Evolutionary conservation across 1,284 basidiomycete genomes (phyloP), one percentile per base, ranked within the genome.

Genomic region (Cutaneotrichosporon mucoides): DNA sequence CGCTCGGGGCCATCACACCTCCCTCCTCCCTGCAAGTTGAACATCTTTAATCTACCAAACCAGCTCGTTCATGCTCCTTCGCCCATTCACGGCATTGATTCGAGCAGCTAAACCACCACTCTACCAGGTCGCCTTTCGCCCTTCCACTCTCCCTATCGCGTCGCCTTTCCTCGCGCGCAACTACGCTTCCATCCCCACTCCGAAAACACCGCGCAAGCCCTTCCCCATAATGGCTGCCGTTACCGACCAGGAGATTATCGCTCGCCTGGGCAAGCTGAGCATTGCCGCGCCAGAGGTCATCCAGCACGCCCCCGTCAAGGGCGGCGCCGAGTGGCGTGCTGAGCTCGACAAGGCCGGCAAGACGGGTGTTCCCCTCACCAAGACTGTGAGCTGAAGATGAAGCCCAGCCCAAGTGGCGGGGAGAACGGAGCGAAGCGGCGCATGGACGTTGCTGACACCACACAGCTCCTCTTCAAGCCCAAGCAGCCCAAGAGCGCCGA

Each of bases 401-500:
- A n/a, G n/a, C n/a, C n/a, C n/a, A n/a, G n/a, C n/a, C n/a, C n/a
- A n/a, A n/a, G n/a, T n/a, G n/a, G n/a, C n/a, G n/a, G n/a, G n/a
- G n/a, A n/a, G n/a, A n/a, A n/a, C n/a, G n/a, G n/a, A 36, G 16
- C 10, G 37, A 15, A 11, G 24, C 46, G 35, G 9, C 38, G 48
- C 36, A 13, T 13, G 5, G 45, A 24, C 47, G 10, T 35, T 40
- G 36, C 43, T 40, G 38, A 46, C 54, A 13, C 44, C n/a, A n/a
- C 35, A 48, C 63, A 75, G 68, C 72, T 79, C 50, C 66, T 79
- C 49, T 79, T 79, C 76, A 79, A 79, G 69, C 78, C 78, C 61
- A 79, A 78, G 69, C 92, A 92, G 1, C 88, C 92, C 51, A 96
- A 96, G 79, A 84, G 84, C 0, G 91, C 89, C 6, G 85, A 84